Percentiles rank a stretch among this genome's conserved stretches.
Evolutionary conservation across 2,329 filamentous ascomycete genomes (phyloP).

Genomic region (Aspergillus viridinutans): DNA sequence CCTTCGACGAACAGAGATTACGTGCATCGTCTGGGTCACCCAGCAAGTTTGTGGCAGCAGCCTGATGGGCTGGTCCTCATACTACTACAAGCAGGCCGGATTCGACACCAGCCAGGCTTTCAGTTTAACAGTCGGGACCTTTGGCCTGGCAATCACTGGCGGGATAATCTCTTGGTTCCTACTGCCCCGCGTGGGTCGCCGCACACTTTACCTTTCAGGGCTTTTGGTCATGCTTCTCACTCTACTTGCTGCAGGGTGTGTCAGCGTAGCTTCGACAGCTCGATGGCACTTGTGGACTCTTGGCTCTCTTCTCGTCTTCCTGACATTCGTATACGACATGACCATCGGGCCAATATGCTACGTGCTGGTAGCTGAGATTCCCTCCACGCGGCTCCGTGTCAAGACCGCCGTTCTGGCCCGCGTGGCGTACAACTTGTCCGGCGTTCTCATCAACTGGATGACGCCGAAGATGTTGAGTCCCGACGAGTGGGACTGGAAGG

Average conservation of each 20-base stretch:
- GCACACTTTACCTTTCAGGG: constrained; percentile 35
- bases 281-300: constrained; percentile 30
- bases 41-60: constrained; percentile 29
- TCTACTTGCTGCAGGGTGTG: constrained; percentile 11
- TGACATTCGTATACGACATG: constrained; percentile 52
- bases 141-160: constrained; percentile 55
- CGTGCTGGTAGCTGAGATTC: constrained; percentile 50
- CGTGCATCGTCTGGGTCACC: constrained; percentile 32
- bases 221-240: constrained; percentile 17
- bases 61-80: constrained; percentile 31
- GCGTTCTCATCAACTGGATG: constrained; percentile 59
- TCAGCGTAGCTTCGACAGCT: constrained; percentile 17
- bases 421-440: constrained; percentile 48
- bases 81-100: constrained; percentile 38
- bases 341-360: constrained; percentile 54
- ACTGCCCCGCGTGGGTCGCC: constrained; percentile 36
- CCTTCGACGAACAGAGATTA: constrained; percentile 40
- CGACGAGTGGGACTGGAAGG: constrained; percentile 74
- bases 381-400: constrained; percentile 50
- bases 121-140: constrained; percentile 49
- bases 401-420: constrained; percentile 54
- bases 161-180: constrained; percentile 48
- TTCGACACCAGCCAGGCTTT: constrained; percentile 31
- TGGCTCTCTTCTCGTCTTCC: constrained; percentile 49
- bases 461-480: constrained; percentile 82